These are phyloP conservation scores for Boletellus ananas DNA, from an alignment of 768 basidiomycete species.

Conservation along the genomic window DNA sequence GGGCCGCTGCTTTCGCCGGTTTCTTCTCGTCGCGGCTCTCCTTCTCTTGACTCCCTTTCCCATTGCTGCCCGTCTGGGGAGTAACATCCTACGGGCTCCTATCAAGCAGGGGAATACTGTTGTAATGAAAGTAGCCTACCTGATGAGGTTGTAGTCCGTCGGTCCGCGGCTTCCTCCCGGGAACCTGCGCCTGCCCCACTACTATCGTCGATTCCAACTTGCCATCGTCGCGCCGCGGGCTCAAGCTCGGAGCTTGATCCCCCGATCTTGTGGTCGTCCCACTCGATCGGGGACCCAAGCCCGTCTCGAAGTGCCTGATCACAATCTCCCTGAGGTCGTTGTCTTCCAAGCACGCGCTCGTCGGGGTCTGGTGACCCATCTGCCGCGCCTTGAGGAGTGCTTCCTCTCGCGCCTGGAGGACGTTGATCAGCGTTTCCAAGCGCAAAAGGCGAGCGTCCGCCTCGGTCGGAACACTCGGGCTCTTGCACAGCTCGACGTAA, in stretches of 20 bases:
- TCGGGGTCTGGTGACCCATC: conserved; percentile 29
- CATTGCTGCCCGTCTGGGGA: neutral
- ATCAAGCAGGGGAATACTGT: neutral
- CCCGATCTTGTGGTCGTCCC: conserved; percentile 16
- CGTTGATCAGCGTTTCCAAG: conserved; percentile 48
- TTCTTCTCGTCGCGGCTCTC: neutral
- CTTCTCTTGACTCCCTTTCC: neutral
- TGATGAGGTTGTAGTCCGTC: neutral
- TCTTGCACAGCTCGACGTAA: conserved; percentile 51
- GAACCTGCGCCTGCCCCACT: conserved; percentile 10
- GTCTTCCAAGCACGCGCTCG: conserved; percentile 30
- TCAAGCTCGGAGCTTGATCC: conserved; percentile 15
- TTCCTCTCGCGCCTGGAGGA: conserved; percentile 55
- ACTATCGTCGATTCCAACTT: neutral
- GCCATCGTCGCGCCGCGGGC: neutral
- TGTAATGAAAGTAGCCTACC: conserved; percentile 3
- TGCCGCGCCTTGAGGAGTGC: conserved; percentile 35
- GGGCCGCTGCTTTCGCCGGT: neutral
- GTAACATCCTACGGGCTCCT: neutral
- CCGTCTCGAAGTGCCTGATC: conserved; percentile 27
- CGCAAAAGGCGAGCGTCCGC: conserved; percentile 55
- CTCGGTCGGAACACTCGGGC: conserved; percentile 46
- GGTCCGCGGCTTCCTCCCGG: neutral
- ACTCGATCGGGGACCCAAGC: conserved; percentile 14
- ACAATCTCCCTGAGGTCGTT: conserved; percentile 31